Conservation (phyloP, 1,284 basidiomycete genomes). For the Chalciporus piperatoides region DNA sequence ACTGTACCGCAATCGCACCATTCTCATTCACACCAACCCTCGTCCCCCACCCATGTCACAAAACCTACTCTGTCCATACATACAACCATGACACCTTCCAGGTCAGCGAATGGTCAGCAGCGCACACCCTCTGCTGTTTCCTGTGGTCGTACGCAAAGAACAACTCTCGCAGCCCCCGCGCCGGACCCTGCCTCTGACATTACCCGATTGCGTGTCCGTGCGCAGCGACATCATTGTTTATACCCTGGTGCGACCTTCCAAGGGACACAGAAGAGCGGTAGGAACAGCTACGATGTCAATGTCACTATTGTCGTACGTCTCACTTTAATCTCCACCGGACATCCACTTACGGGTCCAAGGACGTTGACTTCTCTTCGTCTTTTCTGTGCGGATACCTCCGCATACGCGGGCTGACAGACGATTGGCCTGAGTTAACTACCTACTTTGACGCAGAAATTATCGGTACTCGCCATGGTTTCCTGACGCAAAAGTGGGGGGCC, state of each 20-base stretch:
- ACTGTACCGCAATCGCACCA: constrained; percentile 4
- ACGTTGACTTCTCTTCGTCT: constrained; percentile 78
- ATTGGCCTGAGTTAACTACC: constrained; percentile 87
- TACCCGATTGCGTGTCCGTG: constrained; percentile 67
- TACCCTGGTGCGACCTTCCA: constrained; percentile 77
- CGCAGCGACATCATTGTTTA: constrained; percentile 74
- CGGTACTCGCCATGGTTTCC: constrained; percentile 80
- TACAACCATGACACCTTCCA: constrained; percentile 9
- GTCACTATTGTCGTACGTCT: constrained; percentile 74
- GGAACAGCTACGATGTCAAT: constrained; percentile 81
- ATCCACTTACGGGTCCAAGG: constrained; percentile 40
- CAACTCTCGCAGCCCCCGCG: constrained; percentile 10
- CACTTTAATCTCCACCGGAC: background rate
- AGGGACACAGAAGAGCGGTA: constrained; percentile 80
- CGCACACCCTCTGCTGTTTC: constrained; percentile 9
- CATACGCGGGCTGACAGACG: constrained; percentile 84
- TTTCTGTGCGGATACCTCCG: constrained; percentile 85
- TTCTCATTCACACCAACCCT: background rate
- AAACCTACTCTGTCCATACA: constrained; percentile 16
- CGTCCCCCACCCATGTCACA: constrained; percentile 2
- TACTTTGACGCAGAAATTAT: constrained; percentile 96
- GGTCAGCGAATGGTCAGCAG: constrained; percentile 11
- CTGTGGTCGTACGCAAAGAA: constrained; percentile 12
- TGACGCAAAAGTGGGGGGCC: constrained; percentile 84
- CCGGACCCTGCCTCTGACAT: constrained; percentile 68